Percentiles rank a stretch among this genome's conserved stretches.
Evolutionary conservation across 768 basidiomycete genomes (phyloP).

Genomic region (Mycena metata): DNA sequence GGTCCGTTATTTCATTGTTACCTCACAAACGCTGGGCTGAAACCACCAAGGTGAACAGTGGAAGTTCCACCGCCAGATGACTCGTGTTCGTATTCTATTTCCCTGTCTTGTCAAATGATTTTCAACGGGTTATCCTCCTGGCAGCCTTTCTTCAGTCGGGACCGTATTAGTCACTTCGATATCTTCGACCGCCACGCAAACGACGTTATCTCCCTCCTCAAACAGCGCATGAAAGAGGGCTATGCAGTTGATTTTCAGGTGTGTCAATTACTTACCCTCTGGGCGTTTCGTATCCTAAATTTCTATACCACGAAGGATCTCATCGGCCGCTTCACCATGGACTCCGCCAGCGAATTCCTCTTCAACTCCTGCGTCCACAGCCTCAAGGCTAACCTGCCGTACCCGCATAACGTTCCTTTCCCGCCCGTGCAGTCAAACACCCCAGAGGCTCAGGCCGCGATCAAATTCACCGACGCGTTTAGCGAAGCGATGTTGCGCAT

Average conservation of each 20-base stretch:
- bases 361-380: conserved; percentile 70
- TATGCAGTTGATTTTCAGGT: conserved; percentile 72
- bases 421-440: conserved; percentile 43
- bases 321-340: conserved; percentile 74
- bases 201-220: conserved; percentile 60
- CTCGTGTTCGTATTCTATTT: conserved; percentile 28
- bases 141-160: conserved; percentile 61
- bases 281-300: background rate
- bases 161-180: conserved; percentile 67
- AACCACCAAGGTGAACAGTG: conserved; percentile 62
- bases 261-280: background rate
- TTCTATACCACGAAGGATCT: conserved; percentile 62
- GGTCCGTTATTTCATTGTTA: conserved; percentile 45
- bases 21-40: background rate
- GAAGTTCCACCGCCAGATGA: conserved; percentile 57
- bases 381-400: conserved; percentile 64
- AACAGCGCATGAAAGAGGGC: conserved; percentile 57
- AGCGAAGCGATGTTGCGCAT: conserved; percentile 59
- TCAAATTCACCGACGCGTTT: conserved; percentile 64
- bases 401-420: conserved; percentile 58
- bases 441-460: conserved; percentile 39
- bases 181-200: conserved; percentile 66
- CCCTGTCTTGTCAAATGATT: background rate
- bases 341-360: conserved; percentile 75
- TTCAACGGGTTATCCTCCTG: background rate